These are phyloP conservation scores for Schrenkiella parvula DNA, from an alignment of 345 rosid species.

Conservation along the genomic window DNA sequence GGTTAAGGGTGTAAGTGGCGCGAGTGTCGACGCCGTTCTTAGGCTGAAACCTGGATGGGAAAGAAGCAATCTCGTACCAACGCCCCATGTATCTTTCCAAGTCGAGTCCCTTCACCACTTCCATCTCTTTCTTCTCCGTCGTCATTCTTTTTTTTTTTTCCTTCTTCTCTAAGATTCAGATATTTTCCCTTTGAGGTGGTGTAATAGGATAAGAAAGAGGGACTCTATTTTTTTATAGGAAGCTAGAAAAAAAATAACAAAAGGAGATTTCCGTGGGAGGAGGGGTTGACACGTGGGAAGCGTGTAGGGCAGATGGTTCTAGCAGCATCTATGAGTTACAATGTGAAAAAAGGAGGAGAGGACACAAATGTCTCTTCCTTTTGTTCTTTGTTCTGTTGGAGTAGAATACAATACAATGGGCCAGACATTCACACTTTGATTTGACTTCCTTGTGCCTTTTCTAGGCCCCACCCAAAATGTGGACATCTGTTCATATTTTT, in stretches of 20 bases:
- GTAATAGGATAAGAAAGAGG: not conserved
- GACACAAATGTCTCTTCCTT: constrained; percentile 8
- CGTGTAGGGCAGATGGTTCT: constrained; percentile 29
- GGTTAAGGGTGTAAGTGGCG: constrained; percentile 70
- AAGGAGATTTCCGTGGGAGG: constrained; percentile 29
- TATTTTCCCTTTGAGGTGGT: not conserved
- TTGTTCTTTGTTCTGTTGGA: not conserved
- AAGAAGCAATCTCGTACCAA: constrained; percentile 92
- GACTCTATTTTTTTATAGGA: not conserved
- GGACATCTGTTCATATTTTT: too few species aligned
- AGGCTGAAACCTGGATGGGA: constrained; percentile 82
- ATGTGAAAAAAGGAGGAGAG: not conserved
- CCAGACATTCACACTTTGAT: constrained; percentile 2
- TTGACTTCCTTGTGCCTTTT: not conserved
- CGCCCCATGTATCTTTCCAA: constrained; percentile 77
- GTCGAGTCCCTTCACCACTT: constrained; percentile 69
- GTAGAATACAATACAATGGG: not conserved
- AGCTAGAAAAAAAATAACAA: not conserved
- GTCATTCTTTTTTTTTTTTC: constrained; percentile 27
- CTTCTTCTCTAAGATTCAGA: constrained; percentile 14
- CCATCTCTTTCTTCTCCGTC: constrained; percentile 52
- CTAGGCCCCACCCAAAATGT: not conserved
- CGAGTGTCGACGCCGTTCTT: constrained; percentile 66
- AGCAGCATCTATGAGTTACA: constrained; percentile 14
- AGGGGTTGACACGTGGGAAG: constrained; percentile 30